Base-by-base conservation (phyloP, 768 basidiomycete species). In the Lactifluus hygrophoroides region DNA sequence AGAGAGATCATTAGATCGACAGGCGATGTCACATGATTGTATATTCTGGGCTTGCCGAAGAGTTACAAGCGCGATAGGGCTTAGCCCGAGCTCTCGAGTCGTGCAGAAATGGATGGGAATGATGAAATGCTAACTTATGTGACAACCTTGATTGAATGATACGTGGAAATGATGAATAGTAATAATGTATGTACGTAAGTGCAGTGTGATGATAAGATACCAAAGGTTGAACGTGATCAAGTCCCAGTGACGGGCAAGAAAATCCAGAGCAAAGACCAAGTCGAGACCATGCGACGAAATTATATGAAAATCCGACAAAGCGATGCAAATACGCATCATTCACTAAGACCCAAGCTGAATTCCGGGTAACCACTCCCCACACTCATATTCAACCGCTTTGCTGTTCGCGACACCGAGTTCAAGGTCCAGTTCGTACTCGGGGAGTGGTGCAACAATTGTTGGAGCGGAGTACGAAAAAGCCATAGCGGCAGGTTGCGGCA, bases 391-490 rank as follows among this genome's bases (percentile, higher is more conserved):
- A 37, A 27, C 17, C 21, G 40, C 45, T 30, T 61, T 56, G 17
- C 37, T 17, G 11, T 56, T 51, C 37, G 21, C 52, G 35, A 51
- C 51, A 21, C 27, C 43, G 56, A 69, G 64, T 34, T 61, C 62
- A 14, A 69, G 52, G n/a, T 67, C 65, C 44, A 69, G 65, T 61
- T 69, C 69, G 19, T 54, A 23, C 27, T 62, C 58, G 32, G 52
- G 38, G 43, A 63, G 38, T 17, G 53, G 64, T n/a, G 60, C 51
- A 5, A 60, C 62, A 19, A 60, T 60, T 9, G 55, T 64, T 25
- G 64, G 59, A 50, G 60, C 34, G 21, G 51, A 48, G 35, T 61
- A 37, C 54, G 56, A 43, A 51, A 58, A 38, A 54, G 64, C 43
- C 34, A 58, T 37, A 51, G 57, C 38, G 61, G 53, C 27, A 61